phyloP scores from a whole-genome alignment of 352 stramenopile genomes.

The Nothophytophthora sp. region DNA sequence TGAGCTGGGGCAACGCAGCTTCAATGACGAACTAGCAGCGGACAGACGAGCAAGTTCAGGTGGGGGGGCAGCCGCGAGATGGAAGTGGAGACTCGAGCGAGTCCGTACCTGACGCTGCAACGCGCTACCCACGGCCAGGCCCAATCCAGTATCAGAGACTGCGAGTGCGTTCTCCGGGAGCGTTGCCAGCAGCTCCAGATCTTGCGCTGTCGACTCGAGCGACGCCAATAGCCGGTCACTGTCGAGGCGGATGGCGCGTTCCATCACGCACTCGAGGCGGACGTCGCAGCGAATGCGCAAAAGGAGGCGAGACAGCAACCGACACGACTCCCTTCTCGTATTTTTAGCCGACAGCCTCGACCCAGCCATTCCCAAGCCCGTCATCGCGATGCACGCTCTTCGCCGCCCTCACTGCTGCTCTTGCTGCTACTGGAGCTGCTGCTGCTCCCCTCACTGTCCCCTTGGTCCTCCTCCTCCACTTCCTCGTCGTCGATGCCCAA shows the following conservation, averaged over 20 bases:
- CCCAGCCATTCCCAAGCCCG: neutral
- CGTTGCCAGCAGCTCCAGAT: constrained; percentile 30
- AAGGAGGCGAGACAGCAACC: neutral
- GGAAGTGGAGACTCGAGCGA: neutral
- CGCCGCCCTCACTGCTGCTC: constrained; percentile 1
- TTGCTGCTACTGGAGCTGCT: constrained; percentile 4
- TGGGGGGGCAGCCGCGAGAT: neutral
- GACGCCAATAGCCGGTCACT: constrained; percentile 20
- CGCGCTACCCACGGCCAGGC: constrained; percentile 2
- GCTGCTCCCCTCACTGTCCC: constrained; percentile 12
- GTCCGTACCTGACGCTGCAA: constrained; percentile 23
- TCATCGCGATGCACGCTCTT: neutral
- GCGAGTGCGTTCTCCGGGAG: constrained; percentile 13
- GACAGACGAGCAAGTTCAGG: neutral
- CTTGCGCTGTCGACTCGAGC: constrained; percentile 18
- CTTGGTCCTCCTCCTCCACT: constrained; percentile 13
- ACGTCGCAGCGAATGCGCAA: neutral
- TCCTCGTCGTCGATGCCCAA: constrained; percentile 50
- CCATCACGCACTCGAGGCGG: constrained; percentile 5
- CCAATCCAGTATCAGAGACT: neutral
- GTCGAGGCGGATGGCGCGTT: constrained; percentile 25
- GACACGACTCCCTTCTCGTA: constrained; percentile 2
- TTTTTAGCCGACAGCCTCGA: constrained; percentile 19
- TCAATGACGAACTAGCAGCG: constrained; percentile 20
- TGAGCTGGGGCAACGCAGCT: constrained; percentile 13